These are phyloP conservation scores for Cytidiella melzeri DNA, from an alignment of 768 basidiomycete genomes.

Conservation along the genomic window DNA sequence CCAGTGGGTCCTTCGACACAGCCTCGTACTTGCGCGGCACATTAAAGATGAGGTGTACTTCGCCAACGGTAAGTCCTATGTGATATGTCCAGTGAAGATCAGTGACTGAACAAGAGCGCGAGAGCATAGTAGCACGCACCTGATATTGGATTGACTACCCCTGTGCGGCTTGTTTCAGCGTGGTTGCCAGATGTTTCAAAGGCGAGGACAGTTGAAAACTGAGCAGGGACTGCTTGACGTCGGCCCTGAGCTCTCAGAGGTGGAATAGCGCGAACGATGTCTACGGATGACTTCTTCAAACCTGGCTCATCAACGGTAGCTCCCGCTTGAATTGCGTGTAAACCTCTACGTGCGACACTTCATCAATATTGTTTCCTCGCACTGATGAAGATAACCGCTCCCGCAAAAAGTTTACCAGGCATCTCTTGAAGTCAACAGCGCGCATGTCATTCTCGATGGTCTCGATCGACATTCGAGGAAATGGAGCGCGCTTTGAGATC, in stretches of 20 bases:
- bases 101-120: not conserved
- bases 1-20: constrained; percentile 3
- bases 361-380: not conserved
- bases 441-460: not conserved
- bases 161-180: not conserved
- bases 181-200: not conserved
- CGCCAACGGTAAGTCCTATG: not conserved
- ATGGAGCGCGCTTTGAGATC: constrained; percentile 1
- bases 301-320: not conserved
- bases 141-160: not conserved
- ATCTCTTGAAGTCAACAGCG: not conserved
- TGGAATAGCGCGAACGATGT: not conserved
- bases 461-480: not conserved
- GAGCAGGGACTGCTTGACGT: not conserved
- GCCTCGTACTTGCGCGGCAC: not conserved
- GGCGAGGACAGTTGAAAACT: not conserved
- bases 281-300: not conserved
- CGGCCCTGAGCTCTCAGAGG: not conserved
- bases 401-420: not conserved
- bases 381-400: not conserved
- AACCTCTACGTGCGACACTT: not conserved
- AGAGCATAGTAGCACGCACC: not conserved
- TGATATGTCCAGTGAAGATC: no score
- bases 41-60: not conserved
- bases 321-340: not conserved